Conservation (phyloP, 2,329 filamentous ascomycete species). For the Epichloe hybrida region DNA sequence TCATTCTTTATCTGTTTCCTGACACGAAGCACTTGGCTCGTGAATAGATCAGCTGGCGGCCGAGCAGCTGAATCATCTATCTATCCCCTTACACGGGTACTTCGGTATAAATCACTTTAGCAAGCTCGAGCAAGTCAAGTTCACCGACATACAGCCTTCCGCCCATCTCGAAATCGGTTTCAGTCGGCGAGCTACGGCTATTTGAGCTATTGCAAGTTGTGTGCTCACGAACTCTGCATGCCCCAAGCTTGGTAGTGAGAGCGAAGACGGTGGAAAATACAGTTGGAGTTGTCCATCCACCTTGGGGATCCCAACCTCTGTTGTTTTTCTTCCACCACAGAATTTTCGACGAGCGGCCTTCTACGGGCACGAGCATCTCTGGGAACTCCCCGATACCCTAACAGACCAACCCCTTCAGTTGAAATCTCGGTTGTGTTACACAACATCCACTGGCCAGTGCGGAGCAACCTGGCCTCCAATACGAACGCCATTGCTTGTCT, state of each 20-base stretch:
- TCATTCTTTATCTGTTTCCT: not conserved
- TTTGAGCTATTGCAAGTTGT: not conserved
- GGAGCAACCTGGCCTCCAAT: not conserved
- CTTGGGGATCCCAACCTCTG: not conserved
- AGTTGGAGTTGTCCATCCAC: not conserved
- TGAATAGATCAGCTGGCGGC: not conserved
- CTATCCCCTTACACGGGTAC: not conserved
- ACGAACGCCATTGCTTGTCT: not conserved
- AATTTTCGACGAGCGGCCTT: not conserved
- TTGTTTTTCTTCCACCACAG: not conserved
- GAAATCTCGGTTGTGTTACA: conserved; percentile 2
- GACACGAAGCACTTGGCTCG: not conserved
- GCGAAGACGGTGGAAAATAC: not conserved
- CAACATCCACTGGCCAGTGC: not conserved
- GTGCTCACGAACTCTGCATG: not conserved
- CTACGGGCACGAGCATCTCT: not conserved
- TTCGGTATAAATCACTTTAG: not conserved
- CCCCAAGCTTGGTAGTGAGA: not conserved
- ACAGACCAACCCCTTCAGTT: not conserved
- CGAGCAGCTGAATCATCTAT: not conserved
- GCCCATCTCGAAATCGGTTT: not conserved
- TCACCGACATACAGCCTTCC: not conserved
- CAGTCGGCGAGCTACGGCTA: not conserved
- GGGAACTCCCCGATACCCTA: not conserved
- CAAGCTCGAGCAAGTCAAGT: not conserved